Conservation (phyloP, 176 grass and related monocot genomes). For the Aechmea fasciata region DNA sequence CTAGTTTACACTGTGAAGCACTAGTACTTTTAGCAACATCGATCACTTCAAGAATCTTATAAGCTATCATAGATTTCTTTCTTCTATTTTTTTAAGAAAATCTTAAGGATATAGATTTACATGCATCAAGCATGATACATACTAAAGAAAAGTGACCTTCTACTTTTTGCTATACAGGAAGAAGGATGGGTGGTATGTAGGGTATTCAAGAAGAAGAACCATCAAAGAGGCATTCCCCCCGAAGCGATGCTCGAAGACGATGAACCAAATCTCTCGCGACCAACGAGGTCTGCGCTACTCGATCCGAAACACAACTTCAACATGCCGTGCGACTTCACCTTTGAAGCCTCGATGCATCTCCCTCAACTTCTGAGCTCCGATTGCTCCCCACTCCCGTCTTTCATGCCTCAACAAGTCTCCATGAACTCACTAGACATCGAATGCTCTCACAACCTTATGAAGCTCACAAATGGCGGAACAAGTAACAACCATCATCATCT, state of each 20-base stretch:
- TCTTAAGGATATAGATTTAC: too few species aligned
- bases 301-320: constrained; percentile 46
- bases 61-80: too few species aligned
- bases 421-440: constrained; percentile 43
- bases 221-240: constrained; percentile 28
- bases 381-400: constrained; percentile 19
- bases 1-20: too few species aligned
- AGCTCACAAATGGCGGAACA: constrained; percentile 30
- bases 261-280: constrained; percentile 32
- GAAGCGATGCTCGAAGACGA: constrained; percentile 39
- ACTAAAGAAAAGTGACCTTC: not conserved
- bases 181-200: constrained; percentile 99
- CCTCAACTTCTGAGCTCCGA: constrained; percentile 75
- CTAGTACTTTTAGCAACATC: too few species aligned
- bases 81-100: too few species aligned
- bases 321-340: constrained; percentile 48
- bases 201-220: constrained; percentile 93
- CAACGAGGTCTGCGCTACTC: not conserved
- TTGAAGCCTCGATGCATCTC: constrained; percentile 66
- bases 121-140: not conserved
- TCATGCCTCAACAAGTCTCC: constrained; percentile 16
- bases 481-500: constrained; percentile 5
- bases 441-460: constrained; percentile 74
- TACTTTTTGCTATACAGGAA: constrained; percentile 52
- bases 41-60: too few species aligned